phyloP scores from a whole-genome alignment of 2,329 filamentous ascomycete genomes.

The Eutypella sp. region DNA sequence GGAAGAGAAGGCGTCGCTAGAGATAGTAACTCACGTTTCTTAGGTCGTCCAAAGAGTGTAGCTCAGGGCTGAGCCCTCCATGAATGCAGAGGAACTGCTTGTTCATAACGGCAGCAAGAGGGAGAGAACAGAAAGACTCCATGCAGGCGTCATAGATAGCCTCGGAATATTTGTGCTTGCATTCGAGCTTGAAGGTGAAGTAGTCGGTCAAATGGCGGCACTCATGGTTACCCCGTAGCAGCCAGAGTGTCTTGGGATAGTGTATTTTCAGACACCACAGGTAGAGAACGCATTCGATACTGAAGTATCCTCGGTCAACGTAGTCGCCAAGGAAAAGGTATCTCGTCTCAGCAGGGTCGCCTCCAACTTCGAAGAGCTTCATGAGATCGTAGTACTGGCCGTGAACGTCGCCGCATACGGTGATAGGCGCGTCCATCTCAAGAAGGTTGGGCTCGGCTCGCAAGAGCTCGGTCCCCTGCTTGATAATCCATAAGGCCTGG shows the following conservation, averaged over 20 bases:
- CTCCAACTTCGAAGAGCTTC: slow-evolving; percentile 98
- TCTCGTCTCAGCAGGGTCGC: slow-evolving; percentile 90
- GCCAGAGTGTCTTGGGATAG: slow-evolving; percentile 95
- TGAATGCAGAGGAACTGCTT: slow-evolving; percentile 99
- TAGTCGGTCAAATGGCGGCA: slow-evolving; percentile 98
- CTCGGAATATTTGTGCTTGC: slow-evolving; percentile 99
- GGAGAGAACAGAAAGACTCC: slow-evolving; percentile 93
- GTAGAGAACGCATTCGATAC: slow-evolving; percentile 97
- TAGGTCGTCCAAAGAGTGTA: slow-evolving; percentile 92
- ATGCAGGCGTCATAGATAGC: slow-evolving; percentile 95
- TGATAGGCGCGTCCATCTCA: slow-evolving; percentile 99
- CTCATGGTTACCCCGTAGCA: slow-evolving; percentile 96
- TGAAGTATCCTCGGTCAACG: slow-evolving; percentile 97
- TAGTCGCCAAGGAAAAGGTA: slow-evolving; percentile 98
- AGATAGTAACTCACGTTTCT: slow-evolving; percentile 62
- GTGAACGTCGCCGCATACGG: slow-evolving; percentile 96
- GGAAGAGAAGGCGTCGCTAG: not conserved
- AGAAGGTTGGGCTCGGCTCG: slow-evolving; percentile 89
- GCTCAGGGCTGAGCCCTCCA: slow-evolving; percentile 88
- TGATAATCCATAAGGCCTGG: slow-evolving; percentile 93
- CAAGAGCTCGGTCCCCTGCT: slow-evolving; percentile 80
- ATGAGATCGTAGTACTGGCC: slow-evolving; percentile 99
- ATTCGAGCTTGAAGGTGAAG: slow-evolving; percentile 99
- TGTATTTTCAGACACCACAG: slow-evolving; percentile 98
- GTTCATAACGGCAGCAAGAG: slow-evolving; percentile 97